A percentile compares a stretch with the other conserved stretches of the same genome.
Conservation (phyloP, 495 filamentous ascomycete species). For the Penicillium manginii region DNA sequence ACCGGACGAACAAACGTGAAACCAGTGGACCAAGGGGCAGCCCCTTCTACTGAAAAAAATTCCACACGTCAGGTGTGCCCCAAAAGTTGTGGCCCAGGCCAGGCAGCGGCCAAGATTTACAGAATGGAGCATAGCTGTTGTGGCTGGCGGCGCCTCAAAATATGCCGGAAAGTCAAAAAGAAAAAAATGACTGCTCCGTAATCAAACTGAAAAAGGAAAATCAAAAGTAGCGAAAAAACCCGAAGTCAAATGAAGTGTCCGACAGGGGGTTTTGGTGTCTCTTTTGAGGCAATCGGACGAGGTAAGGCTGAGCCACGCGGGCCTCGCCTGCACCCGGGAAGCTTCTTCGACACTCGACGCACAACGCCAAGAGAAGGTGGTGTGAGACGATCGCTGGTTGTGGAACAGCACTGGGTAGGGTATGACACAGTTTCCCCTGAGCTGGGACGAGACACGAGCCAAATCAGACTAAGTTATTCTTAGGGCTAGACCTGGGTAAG, state of each 20-base stretch:
- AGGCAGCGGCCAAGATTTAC: slow-evolving; percentile 4
- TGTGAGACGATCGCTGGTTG: background rate
- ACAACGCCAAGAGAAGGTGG: slow-evolving; percentile 1
- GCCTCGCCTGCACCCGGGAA: slow-evolving; percentile 1
- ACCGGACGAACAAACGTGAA: background rate
- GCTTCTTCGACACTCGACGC: background rate
- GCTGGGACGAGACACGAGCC: background rate
- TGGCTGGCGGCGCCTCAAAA: background rate
- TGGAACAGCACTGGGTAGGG: background rate
- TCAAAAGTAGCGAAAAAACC: background rate
- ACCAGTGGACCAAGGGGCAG: background rate
- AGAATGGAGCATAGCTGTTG: slow-evolving; percentile 7
- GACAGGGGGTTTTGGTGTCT: background rate
- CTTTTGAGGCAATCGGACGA: background rate
- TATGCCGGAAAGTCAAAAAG: background rate
- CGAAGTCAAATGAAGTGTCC: background rate
- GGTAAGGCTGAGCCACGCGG: slow-evolving; percentile 9
- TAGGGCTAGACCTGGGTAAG: background rate
- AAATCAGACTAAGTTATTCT: background rate
- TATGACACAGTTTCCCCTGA: background rate
- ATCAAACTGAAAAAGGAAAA: background rate
- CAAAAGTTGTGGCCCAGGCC: background rate
- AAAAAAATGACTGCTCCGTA: background rate
- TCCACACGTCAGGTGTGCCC: slow-evolving; percentile 1
- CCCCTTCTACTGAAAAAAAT: background rate